phyloP scores from a whole-genome alignment of 805 yeast genomes.

The Lipomyces sp. region DNA sequence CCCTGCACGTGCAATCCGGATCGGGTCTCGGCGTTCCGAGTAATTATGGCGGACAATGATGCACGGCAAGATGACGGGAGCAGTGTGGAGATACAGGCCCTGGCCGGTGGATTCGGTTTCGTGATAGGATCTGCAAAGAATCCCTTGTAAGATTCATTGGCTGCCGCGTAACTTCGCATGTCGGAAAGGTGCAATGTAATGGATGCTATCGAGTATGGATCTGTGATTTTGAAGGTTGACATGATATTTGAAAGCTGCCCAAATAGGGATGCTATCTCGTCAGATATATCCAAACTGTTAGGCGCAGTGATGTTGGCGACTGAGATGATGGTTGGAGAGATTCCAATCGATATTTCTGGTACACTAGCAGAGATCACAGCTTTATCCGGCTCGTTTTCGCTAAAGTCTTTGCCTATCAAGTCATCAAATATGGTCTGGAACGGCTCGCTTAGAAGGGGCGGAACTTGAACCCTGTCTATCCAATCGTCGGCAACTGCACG shows the following conservation, averaged over 20 bases:
- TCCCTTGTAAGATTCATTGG: constrained; percentile 65
- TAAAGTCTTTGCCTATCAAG: background rate
- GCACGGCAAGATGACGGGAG: constrained; percentile 50
- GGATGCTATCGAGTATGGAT: constrained; percentile 55
- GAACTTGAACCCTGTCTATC: constrained; percentile 25
- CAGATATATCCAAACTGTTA: background rate
- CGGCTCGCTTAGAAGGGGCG: constrained; percentile 44
- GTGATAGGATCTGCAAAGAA: constrained; percentile 51
- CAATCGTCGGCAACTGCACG: constrained; percentile 14
- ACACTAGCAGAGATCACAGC: background rate
- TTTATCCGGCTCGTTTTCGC: background rate
- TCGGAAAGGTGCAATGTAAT: constrained; percentile 64
- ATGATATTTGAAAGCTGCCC: constrained; percentile 10
- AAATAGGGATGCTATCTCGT: constrained; percentile 17
- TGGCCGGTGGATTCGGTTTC: constrained; percentile 78
- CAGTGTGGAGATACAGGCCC: constrained; percentile 77
- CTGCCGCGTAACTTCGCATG: constrained; percentile 65
- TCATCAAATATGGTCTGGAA: constrained; percentile 40
- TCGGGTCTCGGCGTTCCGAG: constrained; percentile 48
- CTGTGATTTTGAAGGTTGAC: constrained; percentile 10
- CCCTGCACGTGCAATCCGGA: constrained; percentile 89
- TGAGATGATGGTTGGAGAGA: constrained; percentile 5
- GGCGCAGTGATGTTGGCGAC: constrained; percentile 14
- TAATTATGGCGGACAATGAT: constrained; percentile 64
- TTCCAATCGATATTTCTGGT: constrained; percentile 9